These are phyloP conservation scores for Aspergillus costaricaensis DNA, from an alignment of 2,329 filamentous ascomycete species.

Conservation along the genomic window DNA sequence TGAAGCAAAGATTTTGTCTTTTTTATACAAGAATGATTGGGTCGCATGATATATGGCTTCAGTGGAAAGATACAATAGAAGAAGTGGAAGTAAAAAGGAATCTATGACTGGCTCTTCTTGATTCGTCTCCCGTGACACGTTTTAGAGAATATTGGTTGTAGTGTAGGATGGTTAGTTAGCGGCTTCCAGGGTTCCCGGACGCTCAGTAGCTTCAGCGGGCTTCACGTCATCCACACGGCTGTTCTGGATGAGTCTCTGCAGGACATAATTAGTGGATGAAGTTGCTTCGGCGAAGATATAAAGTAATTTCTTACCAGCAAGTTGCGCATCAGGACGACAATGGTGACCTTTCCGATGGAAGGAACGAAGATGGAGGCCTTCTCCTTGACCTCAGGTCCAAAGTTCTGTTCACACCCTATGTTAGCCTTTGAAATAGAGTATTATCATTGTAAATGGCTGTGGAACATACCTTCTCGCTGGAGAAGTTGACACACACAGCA, in stretches of 20 bases:
- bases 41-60: background rate
- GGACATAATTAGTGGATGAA: conserved; percentile 18
- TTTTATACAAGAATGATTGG: background rate
- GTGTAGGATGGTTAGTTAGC: conserved; percentile 20
- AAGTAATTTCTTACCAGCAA: conserved; percentile 66
- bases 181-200: conserved; percentile 44
- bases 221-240: conserved; percentile 42
- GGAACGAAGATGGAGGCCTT: conserved; percentile 97
- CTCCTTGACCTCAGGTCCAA: conserved; percentile 85
- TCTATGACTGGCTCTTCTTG: conserved; percentile 17
- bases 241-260: conserved; percentile 48
- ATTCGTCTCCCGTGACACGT: conserved; percentile 14
- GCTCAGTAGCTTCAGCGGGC: conserved; percentile 44
- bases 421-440: conserved; percentile 11
- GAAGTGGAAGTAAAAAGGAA: conserved; percentile 7
- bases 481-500: conserved; percentile 98
- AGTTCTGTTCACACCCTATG: conserved; percentile 60
- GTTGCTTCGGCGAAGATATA: background rate
- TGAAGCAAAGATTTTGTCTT: background rate
- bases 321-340: conserved; percentile 86
- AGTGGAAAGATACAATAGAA: conserved; percentile 1
- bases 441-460: background rate
- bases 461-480: conserved; percentile 69
- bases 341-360: conserved; percentile 96
- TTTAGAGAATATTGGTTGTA: conserved; percentile 3